A percentile compares a stretch with the other conserved stretches of the same genome.
These are phyloP conservation scores for Fusarium beomiforme DNA, from an alignment of 2,329 filamentous ascomycete genomes.

Conservation along the genomic window DNA sequence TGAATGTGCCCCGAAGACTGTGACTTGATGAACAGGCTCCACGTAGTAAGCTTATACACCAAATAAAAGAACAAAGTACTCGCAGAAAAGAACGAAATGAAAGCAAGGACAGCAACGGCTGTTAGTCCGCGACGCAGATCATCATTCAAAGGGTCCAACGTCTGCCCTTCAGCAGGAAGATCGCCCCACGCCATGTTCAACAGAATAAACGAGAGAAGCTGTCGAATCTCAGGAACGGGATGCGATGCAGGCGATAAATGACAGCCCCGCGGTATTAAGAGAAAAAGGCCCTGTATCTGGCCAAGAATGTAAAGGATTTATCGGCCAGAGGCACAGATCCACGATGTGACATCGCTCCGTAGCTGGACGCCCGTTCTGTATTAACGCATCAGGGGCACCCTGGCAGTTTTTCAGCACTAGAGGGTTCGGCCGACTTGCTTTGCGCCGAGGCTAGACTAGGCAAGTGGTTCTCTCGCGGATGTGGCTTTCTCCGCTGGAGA, in stretches of 20 bases:
- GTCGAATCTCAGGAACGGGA: background rate
- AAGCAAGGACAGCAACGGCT: conserved; percentile 45
- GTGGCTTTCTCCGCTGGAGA: background rate
- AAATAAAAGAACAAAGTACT: conserved; percentile 46
- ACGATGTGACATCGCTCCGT: conserved; percentile 18
- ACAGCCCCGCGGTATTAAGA: background rate
- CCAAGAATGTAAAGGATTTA: background rate
- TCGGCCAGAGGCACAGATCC: background rate
- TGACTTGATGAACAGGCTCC: conserved; percentile 40
- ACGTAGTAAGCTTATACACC: conserved; percentile 45
- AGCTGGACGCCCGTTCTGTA: background rate
- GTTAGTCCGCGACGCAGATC: conserved; percentile 43
- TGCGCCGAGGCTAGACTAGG: background rate
- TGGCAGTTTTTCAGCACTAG: background rate
- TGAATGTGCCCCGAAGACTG: conserved; percentile 8
- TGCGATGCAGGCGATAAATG: background rate
- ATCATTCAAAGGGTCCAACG: conserved; percentile 37
- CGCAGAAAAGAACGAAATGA: conserved; percentile 46
- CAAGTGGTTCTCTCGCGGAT: background rate
- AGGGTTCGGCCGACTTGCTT: background rate
- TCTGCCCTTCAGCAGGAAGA: conserved; percentile 33
- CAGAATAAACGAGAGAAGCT: background rate
- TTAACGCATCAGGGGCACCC: background rate
- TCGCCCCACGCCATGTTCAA: conserved; percentile 41
- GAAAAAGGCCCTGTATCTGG: background rate